These are phyloP conservation scores for Cadophora gregata DNA, from an alignment of 2,329 filamentous ascomycete species.

Conservation along the genomic window DNA sequence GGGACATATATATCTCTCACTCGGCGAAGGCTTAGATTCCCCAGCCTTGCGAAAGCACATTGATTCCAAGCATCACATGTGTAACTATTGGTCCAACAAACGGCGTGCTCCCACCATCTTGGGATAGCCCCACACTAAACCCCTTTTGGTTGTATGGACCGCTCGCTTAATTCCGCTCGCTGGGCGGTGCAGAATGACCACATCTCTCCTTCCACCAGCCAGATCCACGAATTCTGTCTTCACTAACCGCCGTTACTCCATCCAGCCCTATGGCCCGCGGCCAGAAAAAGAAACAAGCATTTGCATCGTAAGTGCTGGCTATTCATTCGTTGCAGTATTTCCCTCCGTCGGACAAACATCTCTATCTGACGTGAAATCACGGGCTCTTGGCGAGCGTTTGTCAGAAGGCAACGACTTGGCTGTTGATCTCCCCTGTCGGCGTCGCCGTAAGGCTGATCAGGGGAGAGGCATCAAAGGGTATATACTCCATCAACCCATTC, in stretches of 20 bases:
- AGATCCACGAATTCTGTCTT: neutral
- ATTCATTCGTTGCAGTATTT: neutral
- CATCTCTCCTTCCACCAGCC: neutral
- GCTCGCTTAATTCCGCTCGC: conserved; percentile 10
- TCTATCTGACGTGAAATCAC: neutral
- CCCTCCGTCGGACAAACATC: neutral
- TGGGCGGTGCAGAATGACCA: conserved; percentile 8
- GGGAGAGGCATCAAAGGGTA: neutral
- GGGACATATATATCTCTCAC: neutral
- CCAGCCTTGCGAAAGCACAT: neutral
- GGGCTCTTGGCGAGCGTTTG: neutral
- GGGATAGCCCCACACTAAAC: neutral
- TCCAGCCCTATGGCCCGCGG: conserved; percentile 5
- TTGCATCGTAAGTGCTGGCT: neutral
- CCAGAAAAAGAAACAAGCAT: neutral
- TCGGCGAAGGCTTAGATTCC: neutral
- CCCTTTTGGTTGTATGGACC: conserved; percentile 4
- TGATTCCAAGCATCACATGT: neutral
- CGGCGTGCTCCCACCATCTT: neutral
- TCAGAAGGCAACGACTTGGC: conserved; percentile 8
- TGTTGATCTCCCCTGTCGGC: neutral
- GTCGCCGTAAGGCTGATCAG: conserved; percentile 1
- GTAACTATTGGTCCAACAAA: neutral
- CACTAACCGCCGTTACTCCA: neutral
- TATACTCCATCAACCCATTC: conserved; percentile 3